A percentile compares a stretch with the other conserved stretches of the same genome.
phyloP scores from a whole-genome alignment of 177 flowering plant species.

The Telopea speciosissima region DNA sequence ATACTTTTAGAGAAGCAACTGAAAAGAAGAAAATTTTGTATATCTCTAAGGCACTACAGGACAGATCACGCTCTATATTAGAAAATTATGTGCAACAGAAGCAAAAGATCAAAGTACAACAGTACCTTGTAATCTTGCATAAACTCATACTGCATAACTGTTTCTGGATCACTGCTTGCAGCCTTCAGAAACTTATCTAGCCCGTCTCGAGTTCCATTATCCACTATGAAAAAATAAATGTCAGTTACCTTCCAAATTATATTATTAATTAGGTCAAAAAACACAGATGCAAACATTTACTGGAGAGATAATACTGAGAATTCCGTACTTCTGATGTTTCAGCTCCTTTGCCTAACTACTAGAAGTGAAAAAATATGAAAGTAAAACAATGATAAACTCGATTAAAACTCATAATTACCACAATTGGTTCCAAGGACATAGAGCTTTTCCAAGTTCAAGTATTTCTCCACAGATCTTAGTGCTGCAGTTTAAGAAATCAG shows the following conservation, averaged over 20 bases:
- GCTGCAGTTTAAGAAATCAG: conserved; percentile 90
- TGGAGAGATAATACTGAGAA: neutral
- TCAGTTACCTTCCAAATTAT: neutral
- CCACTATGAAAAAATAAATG: conserved; percentile 43
- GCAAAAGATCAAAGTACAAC: neutral
- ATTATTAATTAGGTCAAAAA: neutral
- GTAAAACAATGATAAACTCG: conserved; percentile 3
- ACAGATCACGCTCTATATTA: neutral
- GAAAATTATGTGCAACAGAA: neutral
- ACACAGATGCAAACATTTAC: neutral
- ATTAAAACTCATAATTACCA: conserved; percentile 41
- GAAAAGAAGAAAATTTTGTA: neutral
- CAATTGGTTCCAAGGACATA: conserved; percentile 97
- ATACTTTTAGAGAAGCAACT: neutral
- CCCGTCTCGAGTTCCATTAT: conserved; percentile 96
- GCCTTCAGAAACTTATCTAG: conserved; percentile 93
- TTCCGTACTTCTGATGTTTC: neutral
- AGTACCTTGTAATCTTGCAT: conserved; percentile 99
- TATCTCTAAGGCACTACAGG: neutral
- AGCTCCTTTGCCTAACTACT: neutral
- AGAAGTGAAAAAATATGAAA: neutral
- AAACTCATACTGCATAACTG: conserved; percentile 96
- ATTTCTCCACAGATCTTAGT: conserved; percentile 83
- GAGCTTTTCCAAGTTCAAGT: conserved; percentile 90
- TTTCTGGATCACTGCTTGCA: conserved; percentile 93